A percentile compares a stretch with the other conserved stretches of the same genome.
These are phyloP conservation scores for Tylopilus balloui DNA, from an alignment of 768 basidiomycete genomes.

Conservation along the genomic window DNA sequence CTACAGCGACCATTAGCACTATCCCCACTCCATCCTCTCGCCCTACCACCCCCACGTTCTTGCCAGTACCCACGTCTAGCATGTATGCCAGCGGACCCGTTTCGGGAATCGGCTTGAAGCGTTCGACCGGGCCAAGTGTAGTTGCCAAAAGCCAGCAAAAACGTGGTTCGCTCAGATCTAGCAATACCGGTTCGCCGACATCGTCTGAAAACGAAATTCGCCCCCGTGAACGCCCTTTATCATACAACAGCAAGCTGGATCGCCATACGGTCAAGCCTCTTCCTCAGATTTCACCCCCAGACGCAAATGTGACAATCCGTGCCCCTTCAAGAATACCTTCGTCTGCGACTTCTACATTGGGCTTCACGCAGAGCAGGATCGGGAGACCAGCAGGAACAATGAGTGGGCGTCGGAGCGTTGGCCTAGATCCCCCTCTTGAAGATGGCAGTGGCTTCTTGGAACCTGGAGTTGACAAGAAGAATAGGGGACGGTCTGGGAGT, in stretches of 20 bases:
- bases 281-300: constrained; percentile 39
- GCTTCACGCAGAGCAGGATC: constrained; percentile 42
- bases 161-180: constrained; percentile 59
- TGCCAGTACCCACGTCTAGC: constrained; percentile 61
- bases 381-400: constrained; percentile 38
- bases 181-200: constrained; percentile 29
- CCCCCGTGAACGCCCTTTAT: constrained; percentile 25
- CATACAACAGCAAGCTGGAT: constrained; percentile 24
- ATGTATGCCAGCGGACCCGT: constrained; percentile 38
- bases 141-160: constrained; percentile 45
- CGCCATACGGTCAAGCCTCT: constrained; percentile 32
- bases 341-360: constrained; percentile 31
- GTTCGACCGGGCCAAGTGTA: constrained; percentile 49
- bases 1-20: constrained; percentile 54
- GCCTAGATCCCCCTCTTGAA: constrained; percentile 26
- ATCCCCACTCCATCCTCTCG: constrained; percentile 66
- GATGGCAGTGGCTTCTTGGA: constrained; percentile 15
- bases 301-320: constrained; percentile 48
- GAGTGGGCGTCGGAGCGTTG: constrained; percentile 43
- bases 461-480: constrained; percentile 16
- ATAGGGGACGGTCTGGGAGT: constrained; percentile 29
- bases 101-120: constrained; percentile 48
- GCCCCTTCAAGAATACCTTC: constrained; percentile 39
- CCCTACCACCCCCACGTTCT: constrained; percentile 70
- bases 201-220: constrained; percentile 27